phyloP scores from a whole-genome alignment of 805 yeast genomes.

The Yarrowia divulgata region DNA sequence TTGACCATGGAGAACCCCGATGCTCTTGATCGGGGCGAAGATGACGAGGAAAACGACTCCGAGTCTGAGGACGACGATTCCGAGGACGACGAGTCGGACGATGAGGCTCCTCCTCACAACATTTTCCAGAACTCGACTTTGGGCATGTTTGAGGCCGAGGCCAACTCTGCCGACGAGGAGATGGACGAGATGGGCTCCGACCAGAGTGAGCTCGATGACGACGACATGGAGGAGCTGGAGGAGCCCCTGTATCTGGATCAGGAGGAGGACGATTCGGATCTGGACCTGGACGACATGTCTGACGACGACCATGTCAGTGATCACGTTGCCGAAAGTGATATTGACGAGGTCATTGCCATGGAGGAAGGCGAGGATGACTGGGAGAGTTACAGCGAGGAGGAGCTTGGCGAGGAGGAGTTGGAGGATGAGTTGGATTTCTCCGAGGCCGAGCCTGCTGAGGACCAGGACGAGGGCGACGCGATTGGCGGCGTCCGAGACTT shows the following conservation, averaged over 20 bases:
- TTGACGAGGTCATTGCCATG: conserved; percentile 35
- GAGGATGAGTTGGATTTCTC: conserved; percentile 33
- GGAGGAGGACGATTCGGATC: conserved; percentile 30
- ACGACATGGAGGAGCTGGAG: conserved; percentile 36
- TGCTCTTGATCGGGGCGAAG: conserved; percentile 51
- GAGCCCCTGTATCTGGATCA: conserved; percentile 25
- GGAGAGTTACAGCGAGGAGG: conserved; percentile 25
- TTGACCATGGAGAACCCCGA: conserved; percentile 55
- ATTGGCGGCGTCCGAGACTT: conserved; percentile 22
- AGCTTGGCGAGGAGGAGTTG: conserved; percentile 20
- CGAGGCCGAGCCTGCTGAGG: conserved; percentile 35
- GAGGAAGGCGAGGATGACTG: conserved; percentile 39
- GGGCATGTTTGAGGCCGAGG: conserved; percentile 91
- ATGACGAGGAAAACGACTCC: conserved; percentile 53
- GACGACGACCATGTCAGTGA: conserved; percentile 36
- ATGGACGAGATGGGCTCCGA: conserved; percentile 30
- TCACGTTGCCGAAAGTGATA: conserved; percentile 27
- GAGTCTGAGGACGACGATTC: conserved; percentile 22
- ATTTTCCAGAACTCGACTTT: conserved; percentile 85
- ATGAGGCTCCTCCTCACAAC: conserved; percentile 63
- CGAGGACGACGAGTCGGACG: conserved; percentile 53
- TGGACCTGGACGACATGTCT: conserved; percentile 23
- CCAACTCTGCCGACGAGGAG: conserved; percentile 49
- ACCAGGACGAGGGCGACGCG: conserved; percentile 8
- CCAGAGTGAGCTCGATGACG: conserved; percentile 33